Conservation (phyloP, 2,329 filamentous ascomycete genomes). For the Exserohilum turcica region DNA sequence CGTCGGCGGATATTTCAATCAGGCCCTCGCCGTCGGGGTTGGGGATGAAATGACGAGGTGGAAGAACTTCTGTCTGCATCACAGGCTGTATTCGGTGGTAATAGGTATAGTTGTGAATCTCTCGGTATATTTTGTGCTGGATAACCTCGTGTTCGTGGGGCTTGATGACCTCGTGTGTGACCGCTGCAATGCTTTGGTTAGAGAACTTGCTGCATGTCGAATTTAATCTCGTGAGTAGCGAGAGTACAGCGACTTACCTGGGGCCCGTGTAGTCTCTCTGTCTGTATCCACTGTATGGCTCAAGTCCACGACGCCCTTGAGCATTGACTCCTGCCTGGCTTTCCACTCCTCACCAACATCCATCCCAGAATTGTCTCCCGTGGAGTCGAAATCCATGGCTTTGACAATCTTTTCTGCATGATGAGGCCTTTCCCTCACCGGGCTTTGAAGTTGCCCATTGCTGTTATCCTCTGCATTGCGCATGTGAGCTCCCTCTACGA, state of each 20-base stretch:
- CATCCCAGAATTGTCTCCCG: background rate
- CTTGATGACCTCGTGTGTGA: conserved; percentile 57
- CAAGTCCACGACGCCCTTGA: conserved; percentile 45
- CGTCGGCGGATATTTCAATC: conserved; percentile 53
- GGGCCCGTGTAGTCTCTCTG: conserved; percentile 46
- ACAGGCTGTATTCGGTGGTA: conserved; percentile 60
- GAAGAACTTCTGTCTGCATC: conserved; percentile 59
- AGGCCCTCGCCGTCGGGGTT: conserved; percentile 42
- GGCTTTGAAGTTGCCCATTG: background rate
- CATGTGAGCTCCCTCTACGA: background rate
- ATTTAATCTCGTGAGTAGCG: background rate
- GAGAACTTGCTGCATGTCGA: background rate
- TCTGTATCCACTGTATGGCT: conserved; percentile 48
- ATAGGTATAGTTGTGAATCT: conserved; percentile 61
- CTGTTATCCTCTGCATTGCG: background rate
- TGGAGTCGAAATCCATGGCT: background rate
- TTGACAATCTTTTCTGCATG: background rate
- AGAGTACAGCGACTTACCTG: conserved; percentile 36
- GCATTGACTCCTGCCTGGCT: conserved; percentile 11
- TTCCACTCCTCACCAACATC: conserved; percentile 5
- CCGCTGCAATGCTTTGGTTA: conserved; percentile 46
- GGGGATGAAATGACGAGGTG: conserved; percentile 58
- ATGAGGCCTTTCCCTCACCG: background rate
- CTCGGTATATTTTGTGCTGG: conserved; percentile 56
- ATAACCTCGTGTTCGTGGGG: conserved; percentile 53